phyloP scores from a whole-genome alignment of 202 grass and related monocot species.

The Bolboschoenoplectus hybrid region DNA sequence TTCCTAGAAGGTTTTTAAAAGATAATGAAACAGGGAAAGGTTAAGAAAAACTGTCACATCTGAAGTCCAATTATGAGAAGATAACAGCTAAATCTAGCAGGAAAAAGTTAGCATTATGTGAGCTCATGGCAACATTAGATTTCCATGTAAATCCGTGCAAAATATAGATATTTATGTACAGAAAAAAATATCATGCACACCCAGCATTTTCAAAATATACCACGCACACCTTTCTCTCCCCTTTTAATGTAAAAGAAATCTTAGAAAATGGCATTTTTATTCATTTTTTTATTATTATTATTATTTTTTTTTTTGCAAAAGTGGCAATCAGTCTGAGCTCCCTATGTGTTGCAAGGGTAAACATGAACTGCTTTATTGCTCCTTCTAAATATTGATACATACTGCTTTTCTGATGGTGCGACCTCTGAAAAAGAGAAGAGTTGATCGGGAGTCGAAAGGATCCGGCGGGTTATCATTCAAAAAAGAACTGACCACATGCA shows the following conservation, averaged over 20 bases:
- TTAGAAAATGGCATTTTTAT: neutral
- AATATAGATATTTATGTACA: neutral
- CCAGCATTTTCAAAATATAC: neutral
- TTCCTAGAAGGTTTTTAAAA: conserved; percentile 52
- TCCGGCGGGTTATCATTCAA: conserved; percentile 59
- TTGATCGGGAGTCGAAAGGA: conserved; percentile 72
- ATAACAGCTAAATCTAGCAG: neutral
- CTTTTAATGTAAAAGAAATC: neutral
- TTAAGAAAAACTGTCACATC: conserved; percentile 19
- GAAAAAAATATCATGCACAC: neutral
- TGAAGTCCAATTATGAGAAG: neutral
- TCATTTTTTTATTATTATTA: too few species aligned
- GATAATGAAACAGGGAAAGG: neutral
- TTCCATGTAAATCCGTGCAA: neutral
- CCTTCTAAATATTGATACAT: conserved; percentile 46
- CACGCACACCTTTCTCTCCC: neutral
- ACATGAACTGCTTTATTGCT: neutral
- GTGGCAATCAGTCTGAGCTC: neutral
- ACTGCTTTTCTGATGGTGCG: conserved; percentile 96
- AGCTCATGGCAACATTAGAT: neutral
- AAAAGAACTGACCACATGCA: conserved; percentile 85
- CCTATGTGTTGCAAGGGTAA: neutral
- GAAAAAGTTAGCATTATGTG: neutral
- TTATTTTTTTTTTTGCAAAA: neutral
- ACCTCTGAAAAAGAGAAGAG: conserved; percentile 92